Evolutionary conservation across 2,329 filamentous ascomycete species (phyloP), one percentile per base, ranked within the genome.

Genomic region (Pestalotiopsis sp.): DNA sequence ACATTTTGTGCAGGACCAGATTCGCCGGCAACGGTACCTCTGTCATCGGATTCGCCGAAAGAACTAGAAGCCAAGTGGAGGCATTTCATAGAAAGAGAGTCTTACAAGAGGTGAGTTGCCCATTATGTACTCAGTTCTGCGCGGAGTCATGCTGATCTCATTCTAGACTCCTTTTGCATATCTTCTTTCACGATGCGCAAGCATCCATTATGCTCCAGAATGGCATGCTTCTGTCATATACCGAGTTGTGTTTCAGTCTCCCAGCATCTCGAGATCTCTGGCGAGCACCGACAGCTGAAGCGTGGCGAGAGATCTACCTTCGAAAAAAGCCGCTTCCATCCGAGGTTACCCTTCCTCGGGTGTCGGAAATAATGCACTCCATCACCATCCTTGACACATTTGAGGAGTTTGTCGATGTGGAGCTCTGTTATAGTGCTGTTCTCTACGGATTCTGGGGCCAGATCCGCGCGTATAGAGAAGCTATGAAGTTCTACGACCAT

Each of bases 391-490:
- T 75, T 12, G 73, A 76, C 49, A 68, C 68, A 5, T 70, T 72
- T 4, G 70, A 70, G 49, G 72, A 75, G 25, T 70, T 71, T 23
- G 73, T 76, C n/a, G 77, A 79, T 60, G 68, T 75, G 25, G 77
- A 79, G 64, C 72, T 79, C 20, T 78, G 75, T 69, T 73, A 78
- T 60, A 72, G 70, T 36, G 72, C 74, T 9, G 31, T 77, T 0
- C 70, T 79, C 0, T 73, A 78, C 62, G 75, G 75, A n/a, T 79
- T 74, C 66, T 77, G 76, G 76, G 75, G 75, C 14, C 76, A 78
- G 59, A 76, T 79, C n/a, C 69, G 72, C 7, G 74, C 75, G 36
- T 78, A 79, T 38, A 75, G 77, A 49, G 76, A 78, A 31, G 73
- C 73, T n/a, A 70, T 75, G 58, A 75, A 72, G 41, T 77, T 79